Percentiles rank a stretch among this genome's conserved stretches.
These are phyloP conservation scores for Rhizoclosmatium globosum DNA, from an alignment of 192 early-diverging fungal genomes.

Conservation along the genomic window DNA sequence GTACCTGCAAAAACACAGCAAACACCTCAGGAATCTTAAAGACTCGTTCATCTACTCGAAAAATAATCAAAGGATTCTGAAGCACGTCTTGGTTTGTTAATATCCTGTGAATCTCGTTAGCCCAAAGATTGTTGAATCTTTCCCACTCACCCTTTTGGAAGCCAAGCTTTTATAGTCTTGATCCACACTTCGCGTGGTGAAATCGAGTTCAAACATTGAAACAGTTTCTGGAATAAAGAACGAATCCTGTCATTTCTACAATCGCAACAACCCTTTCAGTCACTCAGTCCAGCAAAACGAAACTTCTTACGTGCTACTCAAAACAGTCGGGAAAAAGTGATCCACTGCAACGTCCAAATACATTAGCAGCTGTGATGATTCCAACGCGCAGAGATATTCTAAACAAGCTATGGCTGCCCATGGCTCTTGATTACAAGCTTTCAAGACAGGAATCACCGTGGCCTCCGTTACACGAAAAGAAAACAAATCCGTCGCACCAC, in stretches of 20 bases:
- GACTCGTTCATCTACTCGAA: slow-evolving; percentile 25
- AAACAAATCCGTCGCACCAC: not conserved
- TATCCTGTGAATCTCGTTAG: too few species aligned
- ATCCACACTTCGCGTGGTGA: slow-evolving; percentile 38
- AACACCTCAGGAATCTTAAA: slow-evolving; percentile 29
- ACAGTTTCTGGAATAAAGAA: slow-evolving; percentile 28
- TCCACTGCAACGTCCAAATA: slow-evolving; percentile 17
- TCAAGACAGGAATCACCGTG: slow-evolving; percentile 2
- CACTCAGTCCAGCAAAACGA: not conserved
- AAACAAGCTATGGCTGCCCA: slow-evolving; percentile 26
- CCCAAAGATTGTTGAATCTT: too few species aligned
- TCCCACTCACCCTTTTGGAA: slow-evolving; percentile 2
- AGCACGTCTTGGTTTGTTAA: slow-evolving; percentile 8
- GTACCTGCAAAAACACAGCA: slow-evolving; percentile 29
- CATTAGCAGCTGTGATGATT: not conserved
- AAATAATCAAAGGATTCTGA: slow-evolving; percentile 23
- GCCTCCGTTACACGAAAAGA: not conserved
- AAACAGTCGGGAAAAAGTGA: not conserved
- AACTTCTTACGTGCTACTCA: not conserved
- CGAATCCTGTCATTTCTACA: not conserved
- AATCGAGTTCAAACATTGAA: slow-evolving; percentile 27
- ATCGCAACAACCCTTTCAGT: not conserved
- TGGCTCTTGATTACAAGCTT: not conserved
- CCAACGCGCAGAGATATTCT: slow-evolving; percentile 29
- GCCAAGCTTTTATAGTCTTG: slow-evolving; percentile 26